These are phyloP conservation scores for Pisolithus thermaeus DNA, from an alignment of 1,284 basidiomycete species.

Conservation along the genomic window DNA sequence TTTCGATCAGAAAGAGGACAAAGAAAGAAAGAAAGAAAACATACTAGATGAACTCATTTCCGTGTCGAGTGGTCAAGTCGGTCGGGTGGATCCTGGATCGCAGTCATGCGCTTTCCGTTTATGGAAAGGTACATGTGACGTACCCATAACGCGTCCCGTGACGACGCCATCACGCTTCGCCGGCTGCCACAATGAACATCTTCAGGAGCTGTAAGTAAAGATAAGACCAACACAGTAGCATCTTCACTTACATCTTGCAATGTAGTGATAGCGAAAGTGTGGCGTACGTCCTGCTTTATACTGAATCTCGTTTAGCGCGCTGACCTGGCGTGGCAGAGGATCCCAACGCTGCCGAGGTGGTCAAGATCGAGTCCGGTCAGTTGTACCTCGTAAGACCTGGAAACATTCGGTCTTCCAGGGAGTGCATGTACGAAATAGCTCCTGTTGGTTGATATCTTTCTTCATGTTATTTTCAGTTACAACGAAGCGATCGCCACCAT, in stretches of 20 bases:
- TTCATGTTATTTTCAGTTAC: conserved; percentile 52
- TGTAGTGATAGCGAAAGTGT: conserved; percentile 87
- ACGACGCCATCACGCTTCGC: conserved; percentile 19
- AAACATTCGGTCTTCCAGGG: conserved; percentile 84
- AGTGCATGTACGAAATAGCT: conserved; percentile 83
- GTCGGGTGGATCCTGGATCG: not conserved
- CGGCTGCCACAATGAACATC: conserved; percentile 57
- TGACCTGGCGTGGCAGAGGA: conserved; percentile 47
- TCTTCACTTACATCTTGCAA: conserved; percentile 11
- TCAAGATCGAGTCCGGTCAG: conserved; percentile 91
- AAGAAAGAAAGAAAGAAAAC: not conserved
- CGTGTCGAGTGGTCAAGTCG: not conserved
- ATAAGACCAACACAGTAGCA: conserved; percentile 7
- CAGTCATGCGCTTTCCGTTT: not conserved
- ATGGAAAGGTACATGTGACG: not conserved
- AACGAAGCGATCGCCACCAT: conserved; percentile 95
- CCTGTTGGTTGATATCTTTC: conserved; percentile 3
- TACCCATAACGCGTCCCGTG: conserved; percentile 8
- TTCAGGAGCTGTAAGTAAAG: conserved; percentile 72
- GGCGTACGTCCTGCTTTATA: conserved; percentile 61
- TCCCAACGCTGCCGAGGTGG: conserved; percentile 86
- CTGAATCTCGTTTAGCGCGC: conserved; percentile 14
- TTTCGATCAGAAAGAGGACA: too few species aligned
- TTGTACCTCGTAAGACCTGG: conserved; percentile 90
- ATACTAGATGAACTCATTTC: not conserved